phyloP scores from a whole-genome alignment of 2,329 filamentous ascomycete genomes.

The Harringtonia aguacate region DNA sequence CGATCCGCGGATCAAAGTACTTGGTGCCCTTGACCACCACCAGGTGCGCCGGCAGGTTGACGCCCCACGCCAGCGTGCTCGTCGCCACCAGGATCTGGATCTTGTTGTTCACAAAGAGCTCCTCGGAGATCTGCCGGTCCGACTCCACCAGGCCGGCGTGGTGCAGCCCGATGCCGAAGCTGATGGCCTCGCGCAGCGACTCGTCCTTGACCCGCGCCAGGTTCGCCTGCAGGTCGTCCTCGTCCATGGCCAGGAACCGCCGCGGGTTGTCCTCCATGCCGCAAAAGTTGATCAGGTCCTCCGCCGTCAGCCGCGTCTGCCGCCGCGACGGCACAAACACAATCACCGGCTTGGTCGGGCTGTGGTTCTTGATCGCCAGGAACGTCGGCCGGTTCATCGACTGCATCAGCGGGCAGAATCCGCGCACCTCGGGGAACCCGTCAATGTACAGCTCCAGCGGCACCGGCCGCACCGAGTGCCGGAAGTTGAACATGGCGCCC shows the following conservation, averaged over 20 bases:
- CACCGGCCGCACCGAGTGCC: conserved; percentile 91
- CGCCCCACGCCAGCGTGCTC: conserved; percentile 94
- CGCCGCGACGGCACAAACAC: conserved; percentile 94
- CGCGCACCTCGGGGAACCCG: conserved; percentile 87
- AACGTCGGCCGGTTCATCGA: conserved; percentile 98
- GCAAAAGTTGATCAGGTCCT: conserved; percentile 93
- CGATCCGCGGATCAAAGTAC: conserved; percentile 94
- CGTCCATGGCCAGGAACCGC: conserved; percentile 85
- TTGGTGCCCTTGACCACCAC: conserved; percentile 98
- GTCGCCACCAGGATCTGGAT: conserved; percentile 95
- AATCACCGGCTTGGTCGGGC: conserved; percentile 92
- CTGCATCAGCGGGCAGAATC: conserved; percentile 97
- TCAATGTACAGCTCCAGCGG: conserved; percentile 95
- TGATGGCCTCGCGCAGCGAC: conserved; percentile 83
- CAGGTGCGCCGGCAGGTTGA: conserved; percentile 91
- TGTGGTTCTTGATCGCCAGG: conserved; percentile 91
- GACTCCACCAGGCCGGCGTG: conserved; percentile 95
- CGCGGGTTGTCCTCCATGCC: conserved; percentile 98
- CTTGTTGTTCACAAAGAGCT: conserved; percentile 94
- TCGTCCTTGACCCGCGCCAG: conserved; percentile 89
- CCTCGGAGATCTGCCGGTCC: conserved; percentile 82
- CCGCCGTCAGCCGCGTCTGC: conserved; percentile 89
- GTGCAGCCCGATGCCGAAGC: conserved; percentile 93
- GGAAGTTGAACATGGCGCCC: conserved; percentile 81
- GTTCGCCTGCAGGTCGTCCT: conserved; percentile 84